phyloP scores from a whole-genome alignment of 1,284 basidiomycete genomes.

The Rhizoctonia solani region DNA sequence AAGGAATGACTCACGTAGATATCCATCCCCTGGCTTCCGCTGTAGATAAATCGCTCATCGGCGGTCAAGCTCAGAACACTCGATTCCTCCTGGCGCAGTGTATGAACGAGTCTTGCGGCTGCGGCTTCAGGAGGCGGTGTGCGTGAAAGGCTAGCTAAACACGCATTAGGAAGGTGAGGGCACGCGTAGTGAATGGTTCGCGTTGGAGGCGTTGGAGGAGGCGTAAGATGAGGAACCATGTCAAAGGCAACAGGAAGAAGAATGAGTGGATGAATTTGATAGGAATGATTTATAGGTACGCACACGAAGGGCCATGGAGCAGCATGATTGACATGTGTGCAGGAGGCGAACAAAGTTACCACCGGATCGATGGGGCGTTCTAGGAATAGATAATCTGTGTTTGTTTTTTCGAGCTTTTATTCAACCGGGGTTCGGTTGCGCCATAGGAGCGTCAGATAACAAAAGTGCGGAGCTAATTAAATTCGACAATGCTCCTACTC shows the following conservation, averaged over 20 bases:
- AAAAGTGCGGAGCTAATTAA: background rate
- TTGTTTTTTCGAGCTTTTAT: too few species aligned
- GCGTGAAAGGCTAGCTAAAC: conserved; percentile 17
- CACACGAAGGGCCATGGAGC: conserved; percentile 11
- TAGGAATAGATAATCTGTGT: too few species aligned
- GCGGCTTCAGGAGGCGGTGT: conserved; percentile 20
- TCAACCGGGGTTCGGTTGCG: background rate
- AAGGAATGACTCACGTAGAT: conserved; percentile 60
- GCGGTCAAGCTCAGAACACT: conserved; percentile 79
- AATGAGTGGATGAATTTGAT: background rate
- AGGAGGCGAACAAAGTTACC: conserved; percentile 7
- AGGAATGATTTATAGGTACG: conserved; percentile 6
- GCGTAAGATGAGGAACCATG: conserved; percentile 4
- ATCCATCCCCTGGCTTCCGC: conserved; percentile 78
- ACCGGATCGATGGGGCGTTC: background rate
- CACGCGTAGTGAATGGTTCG: conserved; percentile 22
- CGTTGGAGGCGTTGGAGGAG: conserved; percentile 10
- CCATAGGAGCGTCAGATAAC: background rate
- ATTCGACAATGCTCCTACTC: background rate
- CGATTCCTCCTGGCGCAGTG: conserved; percentile 66
- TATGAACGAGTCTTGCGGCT: conserved; percentile 50
- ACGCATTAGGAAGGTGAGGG: conserved; percentile 21
- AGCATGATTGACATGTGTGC: conserved; percentile 4
- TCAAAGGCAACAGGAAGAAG: background rate
- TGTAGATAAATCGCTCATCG: conserved; percentile 75